phyloP scores from a whole-genome alignment of 2,329 filamentous ascomycete genomes.

The Acarospora socialis region DNA sequence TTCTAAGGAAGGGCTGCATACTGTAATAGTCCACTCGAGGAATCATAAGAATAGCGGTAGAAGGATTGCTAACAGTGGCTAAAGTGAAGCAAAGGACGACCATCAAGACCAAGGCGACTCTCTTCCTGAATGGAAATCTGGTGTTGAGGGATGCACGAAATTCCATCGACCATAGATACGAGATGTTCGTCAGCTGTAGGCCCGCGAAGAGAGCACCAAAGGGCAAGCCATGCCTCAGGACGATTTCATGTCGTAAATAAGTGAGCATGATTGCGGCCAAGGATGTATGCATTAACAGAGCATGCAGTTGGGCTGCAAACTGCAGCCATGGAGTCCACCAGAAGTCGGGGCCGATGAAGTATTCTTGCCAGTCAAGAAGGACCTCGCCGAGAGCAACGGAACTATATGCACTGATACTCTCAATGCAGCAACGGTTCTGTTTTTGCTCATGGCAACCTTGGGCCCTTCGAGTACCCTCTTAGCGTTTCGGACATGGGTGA shows the following conservation, averaged over 20 bases:
- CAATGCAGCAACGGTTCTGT: not conserved
- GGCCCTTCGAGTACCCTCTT: no score
- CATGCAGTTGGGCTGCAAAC: not conserved
- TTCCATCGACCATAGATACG: slow-evolving; percentile 1
- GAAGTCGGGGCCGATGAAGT: not conserved
- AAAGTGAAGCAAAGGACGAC: no score
- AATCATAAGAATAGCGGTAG: no score
- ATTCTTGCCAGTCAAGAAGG: not conserved
- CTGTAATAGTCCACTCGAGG: no score
- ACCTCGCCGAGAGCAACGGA: not conserved
- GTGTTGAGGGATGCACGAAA: not conserved
- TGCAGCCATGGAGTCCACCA: not conserved
- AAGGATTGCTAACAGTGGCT: no score
- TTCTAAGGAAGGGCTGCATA: no score
- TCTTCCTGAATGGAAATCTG: no score
- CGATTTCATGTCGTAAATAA: not conserved
- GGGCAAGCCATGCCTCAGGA: not conserved
- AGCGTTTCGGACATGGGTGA: no score
- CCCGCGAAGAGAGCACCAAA: not conserved
- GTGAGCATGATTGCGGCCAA: not conserved
- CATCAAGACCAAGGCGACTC: no score
- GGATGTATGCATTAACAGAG: not conserved
- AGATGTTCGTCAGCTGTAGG: not conserved
- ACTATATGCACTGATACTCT: not conserved
- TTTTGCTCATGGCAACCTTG: not conserved